Evolutionary conservation across 257 asterid species (phyloP), one percentile per base, ranked within the genome.

Genomic region (Fraxinus americana): DNA sequence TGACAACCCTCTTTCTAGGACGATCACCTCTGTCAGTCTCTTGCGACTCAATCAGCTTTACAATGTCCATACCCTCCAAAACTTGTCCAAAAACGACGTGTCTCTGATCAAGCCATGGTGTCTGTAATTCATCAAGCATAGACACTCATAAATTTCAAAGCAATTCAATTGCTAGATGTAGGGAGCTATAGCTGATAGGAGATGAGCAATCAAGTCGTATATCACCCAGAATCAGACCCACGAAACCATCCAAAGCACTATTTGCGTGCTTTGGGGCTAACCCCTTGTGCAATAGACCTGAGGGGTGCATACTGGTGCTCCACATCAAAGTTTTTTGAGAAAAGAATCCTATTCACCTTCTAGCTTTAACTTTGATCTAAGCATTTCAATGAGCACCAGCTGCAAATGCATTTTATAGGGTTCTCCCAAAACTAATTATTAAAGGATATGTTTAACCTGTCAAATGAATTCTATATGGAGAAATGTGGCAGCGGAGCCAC

Each of bases 41-140:
- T 82, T 88, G 97, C 0, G 91, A 86, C 71, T 95, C 99, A 16
- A 95, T 86, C 80, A 82, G 63, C 84, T 76, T 88, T 25, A 95
- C 96, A 29, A 91, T 57, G 67, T 95, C 98, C 97, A 95, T 88
- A 74, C 99, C 99, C 79, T 95, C 98, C 79, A 95, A 72, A 70
- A 95, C 98, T 87, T 95, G 99, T 85, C 99, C 99, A 67, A 95
- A 95, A 72, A 95, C 99, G 34, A 91, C 98, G 52, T 95, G 99
- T 84, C 85, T 90, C 78, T 83, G 67, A 83, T 95, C 99, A 80
- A 95, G 87, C 99, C 99, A 95, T 9, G 96, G 82, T 27, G 99
- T 95, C 99, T 95, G 94, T 73, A 82, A 78, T 78, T 63, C 80
- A 54, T 77, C 73, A 71, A 70, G 77, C 73, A 84, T 41, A 71